Evolutionary conservation across 2,329 filamentous ascomycete genomes (phyloP).

Genomic region (Monosporascus cannonballus): DNA sequence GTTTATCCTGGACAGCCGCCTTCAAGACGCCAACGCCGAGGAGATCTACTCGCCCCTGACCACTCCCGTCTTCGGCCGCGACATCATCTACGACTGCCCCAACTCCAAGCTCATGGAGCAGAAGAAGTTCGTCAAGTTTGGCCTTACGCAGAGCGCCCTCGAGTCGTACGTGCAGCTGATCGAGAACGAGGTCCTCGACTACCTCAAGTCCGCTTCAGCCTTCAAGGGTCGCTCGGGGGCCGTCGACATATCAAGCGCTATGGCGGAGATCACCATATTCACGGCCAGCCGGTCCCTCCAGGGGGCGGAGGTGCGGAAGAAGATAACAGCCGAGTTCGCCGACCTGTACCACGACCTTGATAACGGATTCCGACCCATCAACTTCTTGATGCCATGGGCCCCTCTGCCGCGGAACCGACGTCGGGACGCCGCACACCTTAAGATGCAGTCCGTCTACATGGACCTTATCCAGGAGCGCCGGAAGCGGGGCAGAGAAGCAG

Average conservation of each 20-base stretch:
- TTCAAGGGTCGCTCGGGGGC: constrained; percentile 65
- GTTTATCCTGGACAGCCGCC: constrained; percentile 86
- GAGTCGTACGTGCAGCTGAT: constrained; percentile 74
- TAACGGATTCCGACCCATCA: constrained; percentile 83
- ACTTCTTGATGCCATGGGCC: constrained; percentile 85
- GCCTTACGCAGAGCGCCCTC: constrained; percentile 69
- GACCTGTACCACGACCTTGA: constrained; percentile 83
- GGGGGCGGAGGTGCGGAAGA: constrained; percentile 73
- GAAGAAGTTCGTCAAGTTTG: constrained; percentile 89
- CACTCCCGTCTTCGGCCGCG: constrained; percentile 68
- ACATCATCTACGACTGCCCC: constrained; percentile 87
- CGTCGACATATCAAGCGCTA: constrained; percentile 65
- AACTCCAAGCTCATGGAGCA: constrained; percentile 94
- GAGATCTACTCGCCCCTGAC: constrained; percentile 80
- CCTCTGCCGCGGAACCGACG: constrained; percentile 83
- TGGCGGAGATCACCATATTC: constrained; percentile 86
- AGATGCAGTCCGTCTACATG: constrained; percentile 75
- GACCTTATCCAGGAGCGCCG: constrained; percentile 73
- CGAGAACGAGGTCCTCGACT: constrained; percentile 64
- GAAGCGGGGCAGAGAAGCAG: constrained; percentile 38
- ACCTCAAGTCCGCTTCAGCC: constrained; percentile 58
- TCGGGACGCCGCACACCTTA: constrained; percentile 72
- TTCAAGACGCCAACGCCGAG: constrained; percentile 84
- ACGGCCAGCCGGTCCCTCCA: constrained; percentile 85
- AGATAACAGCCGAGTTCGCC: constrained; percentile 75